A percentile compares a stretch with the other conserved stretches of the same genome.
These are phyloP conservation scores for Penicillium sp. DNA, from an alignment of 2,329 filamentous ascomycete genomes.

Conservation along the genomic window DNA sequence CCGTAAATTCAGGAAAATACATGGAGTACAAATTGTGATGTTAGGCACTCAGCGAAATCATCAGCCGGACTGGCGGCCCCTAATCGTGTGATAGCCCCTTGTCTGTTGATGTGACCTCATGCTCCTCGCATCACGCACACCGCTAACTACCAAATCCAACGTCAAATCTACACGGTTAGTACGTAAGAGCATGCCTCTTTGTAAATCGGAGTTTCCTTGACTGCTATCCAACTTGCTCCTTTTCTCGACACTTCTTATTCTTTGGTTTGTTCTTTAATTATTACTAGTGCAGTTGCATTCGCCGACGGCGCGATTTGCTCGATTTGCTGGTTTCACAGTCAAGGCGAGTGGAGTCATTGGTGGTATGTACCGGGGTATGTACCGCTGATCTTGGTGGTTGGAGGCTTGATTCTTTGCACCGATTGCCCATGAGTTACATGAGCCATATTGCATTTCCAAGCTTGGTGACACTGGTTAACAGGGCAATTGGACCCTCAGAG, in stretches of 20 bases:
- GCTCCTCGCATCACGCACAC: slow-evolving; percentile 4
- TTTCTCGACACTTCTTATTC: slow-evolving; percentile 41
- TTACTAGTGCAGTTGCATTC: slow-evolving; percentile 43
- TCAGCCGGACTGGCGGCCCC: not conserved
- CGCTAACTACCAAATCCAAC: not conserved
- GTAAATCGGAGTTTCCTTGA: not conserved
- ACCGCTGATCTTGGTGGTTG: slow-evolving; percentile 39
- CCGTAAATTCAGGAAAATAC: not conserved
- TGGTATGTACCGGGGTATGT: slow-evolving; percentile 31
- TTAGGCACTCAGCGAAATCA: not conserved
- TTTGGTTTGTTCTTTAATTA: slow-evolving; percentile 46
- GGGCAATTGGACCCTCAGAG: not conserved
- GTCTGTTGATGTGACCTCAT: not conserved
- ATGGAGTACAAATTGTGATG: not conserved
- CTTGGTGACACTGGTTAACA: not conserved
- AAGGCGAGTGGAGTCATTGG: slow-evolving; percentile 53
- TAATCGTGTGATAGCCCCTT: not conserved
- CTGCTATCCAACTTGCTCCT: slow-evolving; percentile 32
- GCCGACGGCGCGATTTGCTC: slow-evolving; percentile 49
- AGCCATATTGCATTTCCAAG: not conserved
- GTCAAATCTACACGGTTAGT: not conserved
- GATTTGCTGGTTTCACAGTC: slow-evolving; percentile 42
- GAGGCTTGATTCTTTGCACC: slow-evolving; percentile 22
- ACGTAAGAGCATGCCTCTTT: slow-evolving; percentile 5
- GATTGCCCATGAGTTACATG: not conserved